Percentiles rank a stretch among this genome's conserved stretches.
phyloP scores from a whole-genome alignment of 2,329 filamentous ascomycete genomes.

The Aspergillus viridinutans region DNA sequence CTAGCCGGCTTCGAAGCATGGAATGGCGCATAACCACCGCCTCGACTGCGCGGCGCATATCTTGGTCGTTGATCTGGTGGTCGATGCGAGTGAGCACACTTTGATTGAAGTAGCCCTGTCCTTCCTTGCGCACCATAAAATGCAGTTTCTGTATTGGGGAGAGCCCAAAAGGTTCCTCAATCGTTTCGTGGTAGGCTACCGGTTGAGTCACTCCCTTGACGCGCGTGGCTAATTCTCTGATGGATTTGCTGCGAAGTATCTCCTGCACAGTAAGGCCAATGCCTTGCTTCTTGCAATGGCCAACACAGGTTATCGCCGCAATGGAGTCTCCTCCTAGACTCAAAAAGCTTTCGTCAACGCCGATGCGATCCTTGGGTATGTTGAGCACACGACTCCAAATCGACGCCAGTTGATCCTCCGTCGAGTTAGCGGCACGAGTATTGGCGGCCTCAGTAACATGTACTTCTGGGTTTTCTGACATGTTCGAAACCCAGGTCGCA shows the following conservation, averaged over 20 bases:
- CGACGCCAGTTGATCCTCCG: conserved; percentile 27
- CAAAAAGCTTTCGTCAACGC: conserved; percentile 38
- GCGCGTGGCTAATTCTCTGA: conserved; percentile 32
- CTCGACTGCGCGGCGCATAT: conserved; percentile 27
- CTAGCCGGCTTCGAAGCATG: conserved; percentile 36
- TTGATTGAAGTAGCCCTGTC: conserved; percentile 37
- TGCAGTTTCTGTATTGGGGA: conserved; percentile 39
- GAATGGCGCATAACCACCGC: conserved; percentile 32
- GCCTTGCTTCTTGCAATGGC: conserved; percentile 44
- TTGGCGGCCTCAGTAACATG: conserved; percentile 2
- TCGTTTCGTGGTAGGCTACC: conserved; percentile 30
- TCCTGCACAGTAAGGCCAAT: conserved; percentile 47
- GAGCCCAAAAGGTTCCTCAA: conserved; percentile 29
- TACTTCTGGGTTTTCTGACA: conserved; percentile 25
- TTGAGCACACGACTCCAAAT: conserved; percentile 41
- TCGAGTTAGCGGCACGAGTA: conserved; percentile 18
- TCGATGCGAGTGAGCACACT: conserved; percentile 33
- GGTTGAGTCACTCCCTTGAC: conserved; percentile 28
- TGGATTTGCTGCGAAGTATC: conserved; percentile 46
- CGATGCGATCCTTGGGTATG: conserved; percentile 30
- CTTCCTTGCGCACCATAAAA: conserved; percentile 31
- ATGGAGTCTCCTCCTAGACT: conserved; percentile 48
- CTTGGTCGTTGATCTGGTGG: conserved; percentile 17
- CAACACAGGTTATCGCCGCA: conserved; percentile 48
- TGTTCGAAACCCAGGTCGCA: conserved; percentile 29